A percentile compares a stretch with the other conserved stretches of the same genome.
These are phyloP conservation scores for Amylocarpus encephaloides DNA, from an alignment of 2,329 filamentous ascomycete species.

Conservation along the genomic window DNA sequence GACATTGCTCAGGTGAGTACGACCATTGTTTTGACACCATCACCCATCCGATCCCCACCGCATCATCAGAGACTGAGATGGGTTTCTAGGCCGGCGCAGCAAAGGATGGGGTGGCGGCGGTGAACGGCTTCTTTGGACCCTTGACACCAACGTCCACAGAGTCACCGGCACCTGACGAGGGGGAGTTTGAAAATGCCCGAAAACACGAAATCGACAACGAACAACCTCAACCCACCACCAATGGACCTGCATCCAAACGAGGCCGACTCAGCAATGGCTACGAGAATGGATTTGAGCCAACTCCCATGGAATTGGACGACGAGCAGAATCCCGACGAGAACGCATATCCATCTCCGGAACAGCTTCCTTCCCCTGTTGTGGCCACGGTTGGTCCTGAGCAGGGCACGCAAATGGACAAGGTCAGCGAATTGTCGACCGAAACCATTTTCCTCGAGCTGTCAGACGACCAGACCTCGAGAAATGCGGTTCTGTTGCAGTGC, in stretches of 20 bases:
- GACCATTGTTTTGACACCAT: conserved; percentile 3
- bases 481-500: conserved; percentile 60
- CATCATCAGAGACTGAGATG: not conserved
- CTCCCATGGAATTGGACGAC: conserved; percentile 50
- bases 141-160: conserved; percentile 23
- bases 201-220: conserved; percentile 30
- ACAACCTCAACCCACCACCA: conserved; percentile 40
- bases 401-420: conserved; percentile 59
- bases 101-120: conserved; percentile 15
- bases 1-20: conserved; percentile 33
- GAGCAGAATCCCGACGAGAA: conserved; percentile 44
- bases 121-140: conserved; percentile 30
- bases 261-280: conserved; percentile 56
- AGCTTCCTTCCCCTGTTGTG: conserved; percentile 44
- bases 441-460: conserved; percentile 56
- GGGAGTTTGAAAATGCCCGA: conserved; percentile 28
- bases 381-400: conserved; percentile 57
- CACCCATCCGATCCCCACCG: not conserved
- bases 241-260: conserved; percentile 52
- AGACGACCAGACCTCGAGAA: conserved; percentile 37
- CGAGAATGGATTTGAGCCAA: conserved; percentile 49
- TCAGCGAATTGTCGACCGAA: conserved; percentile 51
- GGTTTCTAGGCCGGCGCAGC: conserved; percentile 12
- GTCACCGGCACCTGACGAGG: conserved; percentile 18
- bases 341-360: conserved; percentile 56